Evolutionary conservation across 2,329 filamentous ascomycete genomes (phyloP), one percentile per base, ranked within the genome.

Genomic region (Magnaporthiopsis incrustans): DNA sequence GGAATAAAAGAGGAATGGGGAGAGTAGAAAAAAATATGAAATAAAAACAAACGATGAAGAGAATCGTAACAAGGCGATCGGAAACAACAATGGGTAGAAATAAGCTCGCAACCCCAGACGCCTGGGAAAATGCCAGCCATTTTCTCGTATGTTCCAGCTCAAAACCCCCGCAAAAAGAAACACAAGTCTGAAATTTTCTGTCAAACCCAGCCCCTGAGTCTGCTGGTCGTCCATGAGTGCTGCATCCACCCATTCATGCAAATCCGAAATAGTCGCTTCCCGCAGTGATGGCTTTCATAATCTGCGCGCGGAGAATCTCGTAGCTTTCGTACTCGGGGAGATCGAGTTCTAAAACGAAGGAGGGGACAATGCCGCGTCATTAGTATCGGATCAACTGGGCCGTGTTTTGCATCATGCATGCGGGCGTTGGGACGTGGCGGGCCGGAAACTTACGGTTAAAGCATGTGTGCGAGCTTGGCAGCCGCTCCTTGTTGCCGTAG

Each of bases 211-310:
- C 59, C 27, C 33, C 59, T 25, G 59, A 38, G 18, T 32, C 15
- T 25, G 26, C 38, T 50, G 12, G 38, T 50, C 8, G 7, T 53
- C 44, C n/a, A 14, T 6, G n/a, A 10, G 38, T 53, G 60, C 35
- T 44, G 15, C 57, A 18, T 22, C 7, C 60, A 18, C 12, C 38
- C 38, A 44, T 30, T 81, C 89, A 98, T 71, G 95, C 94, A 77
- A 99, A 98, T 67, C 95, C 95, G 76, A 99, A 99, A 76, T 89
- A 98, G 76, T 98, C 94, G 79, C 92, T 95, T 70, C 95, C 95
- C 69, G 93, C 89, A n/a, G 95, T 99, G 77, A 99, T 97, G 67
- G 95, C 95, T 70, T 93, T 98, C 76, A 96, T 88, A 66, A 99
- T 79, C 74, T 95, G 92, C 71, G 90, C 87, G 67, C 95, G 88